These are phyloP conservation scores for Chlorella sp. DNA, from an alignment of 139 green algal genomes.

Conservation along the genomic window DNA sequence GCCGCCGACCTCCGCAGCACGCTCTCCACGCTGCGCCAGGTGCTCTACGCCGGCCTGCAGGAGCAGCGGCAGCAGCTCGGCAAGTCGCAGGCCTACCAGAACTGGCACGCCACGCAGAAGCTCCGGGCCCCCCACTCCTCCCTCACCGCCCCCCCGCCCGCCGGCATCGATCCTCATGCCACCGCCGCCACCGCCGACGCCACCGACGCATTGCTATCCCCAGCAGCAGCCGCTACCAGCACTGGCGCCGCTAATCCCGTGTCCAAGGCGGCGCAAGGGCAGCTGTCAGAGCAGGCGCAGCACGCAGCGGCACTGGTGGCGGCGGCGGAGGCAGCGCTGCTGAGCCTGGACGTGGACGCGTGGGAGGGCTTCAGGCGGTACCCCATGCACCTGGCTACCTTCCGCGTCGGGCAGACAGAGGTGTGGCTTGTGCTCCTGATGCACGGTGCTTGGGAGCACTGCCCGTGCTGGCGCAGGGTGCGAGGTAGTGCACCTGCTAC, in stretches of 20 bases:
- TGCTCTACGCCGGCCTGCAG: constrained; percentile 15
- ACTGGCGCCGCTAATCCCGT: neutral
- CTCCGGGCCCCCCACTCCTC: neutral
- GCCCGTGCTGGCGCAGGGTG: too few relatives aligned
- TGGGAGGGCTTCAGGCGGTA: constrained; percentile 6
- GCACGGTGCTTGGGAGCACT: neutral
- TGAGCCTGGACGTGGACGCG: constrained; percentile 8
- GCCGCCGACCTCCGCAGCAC: constrained; percentile 1
- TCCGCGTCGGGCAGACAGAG: constrained; percentile 7
- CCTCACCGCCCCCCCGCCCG: neutral
- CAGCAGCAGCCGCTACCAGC: neutral
- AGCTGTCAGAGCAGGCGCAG: neutral
- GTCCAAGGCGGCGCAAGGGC: neutral
- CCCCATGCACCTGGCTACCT: constrained; percentile 17
- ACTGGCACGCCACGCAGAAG: constrained; percentile 18
- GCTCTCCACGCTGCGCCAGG: constrained; percentile 17
- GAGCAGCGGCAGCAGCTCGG: constrained; percentile 10
- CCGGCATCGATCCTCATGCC: neutral
- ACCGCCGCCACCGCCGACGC: neutral
- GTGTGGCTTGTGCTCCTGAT: neutral
- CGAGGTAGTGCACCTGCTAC: neutral
- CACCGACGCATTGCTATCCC: neutral
- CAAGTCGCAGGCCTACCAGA: neutral
- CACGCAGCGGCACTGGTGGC: constrained; percentile 12
- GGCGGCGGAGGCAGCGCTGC: constrained; percentile 12